Conservation (phyloP, 768 basidiomycete genomes). For the Multifurca ochricompacta region DNA sequence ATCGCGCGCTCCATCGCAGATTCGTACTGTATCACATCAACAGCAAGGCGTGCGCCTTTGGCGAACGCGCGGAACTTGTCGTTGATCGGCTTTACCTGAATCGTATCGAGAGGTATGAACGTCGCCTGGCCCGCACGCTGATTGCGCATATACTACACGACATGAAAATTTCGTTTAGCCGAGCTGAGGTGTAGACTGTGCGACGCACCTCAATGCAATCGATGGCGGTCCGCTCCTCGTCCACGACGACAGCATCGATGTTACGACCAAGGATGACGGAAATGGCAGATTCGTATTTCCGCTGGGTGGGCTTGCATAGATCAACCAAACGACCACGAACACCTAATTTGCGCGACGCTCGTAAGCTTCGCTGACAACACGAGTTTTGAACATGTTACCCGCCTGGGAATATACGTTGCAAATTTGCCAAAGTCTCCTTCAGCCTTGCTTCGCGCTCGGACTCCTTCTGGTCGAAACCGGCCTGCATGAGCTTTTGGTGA, state of each 20-base stretch:
- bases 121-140: slow-evolving; percentile 95
- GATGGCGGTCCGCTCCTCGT: slow-evolving; percentile 94
- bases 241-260: slow-evolving; percentile 92
- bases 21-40: slow-evolving; percentile 55
- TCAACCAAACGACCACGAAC: slow-evolving; percentile 91
- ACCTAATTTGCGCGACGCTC: slow-evolving; percentile 36
- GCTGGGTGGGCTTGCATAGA: slow-evolving; percentile 87
- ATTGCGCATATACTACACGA: slow-evolving; percentile 82
- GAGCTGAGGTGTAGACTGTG: not conserved
- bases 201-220: slow-evolving; percentile 84
- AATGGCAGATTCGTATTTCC: slow-evolving; percentile 89
- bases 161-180: not conserved
- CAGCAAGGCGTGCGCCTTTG: slow-evolving; percentile 57
- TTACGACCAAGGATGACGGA: slow-evolving; percentile 89
- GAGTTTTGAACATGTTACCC: not conserved
- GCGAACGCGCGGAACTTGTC: slow-evolving; percentile 92
- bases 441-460: slow-evolving; percentile 75
- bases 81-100: slow-evolving; percentile 87
- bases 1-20: slow-evolving; percentile 87
- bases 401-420: slow-evolving; percentile 91
- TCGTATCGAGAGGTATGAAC: slow-evolving; percentile 97
- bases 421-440: slow-evolving; percentile 75
- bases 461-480: slow-evolving; percentile 82
- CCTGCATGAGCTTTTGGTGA: slow-evolving; percentile 79
- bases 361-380: not conserved